Conservation (phyloP, 768 basidiomycete genomes). For the Boletus subparvulus region DNA sequence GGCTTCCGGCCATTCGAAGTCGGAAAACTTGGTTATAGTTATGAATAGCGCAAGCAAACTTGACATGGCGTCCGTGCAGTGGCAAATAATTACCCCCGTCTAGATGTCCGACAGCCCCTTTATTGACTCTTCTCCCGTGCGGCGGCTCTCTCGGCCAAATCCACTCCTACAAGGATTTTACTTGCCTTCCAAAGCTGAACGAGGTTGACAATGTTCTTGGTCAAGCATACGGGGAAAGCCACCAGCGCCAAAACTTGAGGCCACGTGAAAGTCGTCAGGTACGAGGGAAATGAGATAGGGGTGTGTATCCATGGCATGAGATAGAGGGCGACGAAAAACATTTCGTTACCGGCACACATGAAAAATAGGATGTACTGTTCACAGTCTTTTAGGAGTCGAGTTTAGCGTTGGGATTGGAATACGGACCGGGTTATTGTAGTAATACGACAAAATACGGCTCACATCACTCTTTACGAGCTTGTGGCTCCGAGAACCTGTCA, state of each 20-base stretch:
- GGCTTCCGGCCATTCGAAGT: background rate
- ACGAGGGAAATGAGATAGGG: slow-evolving; percentile 50
- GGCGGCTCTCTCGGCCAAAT: slow-evolving; percentile 79
- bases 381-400: background rate
- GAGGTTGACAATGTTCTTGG: slow-evolving; percentile 91
- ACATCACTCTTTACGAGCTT: slow-evolving; percentile 92
- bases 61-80: slow-evolving; percentile 5
- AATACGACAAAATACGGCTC: slow-evolving; percentile 85
- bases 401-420: background rate
- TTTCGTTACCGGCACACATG: slow-evolving; percentile 92
- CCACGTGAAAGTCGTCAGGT: slow-evolving; percentile 56
- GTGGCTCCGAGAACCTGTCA: slow-evolving; percentile 90
- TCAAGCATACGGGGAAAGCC: slow-evolving; percentile 64
- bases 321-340: slow-evolving; percentile 94
- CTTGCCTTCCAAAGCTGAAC: slow-evolving; percentile 99
- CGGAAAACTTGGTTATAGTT: slow-evolving; percentile 13
- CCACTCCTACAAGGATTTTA: slow-evolving; percentile 91
- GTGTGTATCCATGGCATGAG: slow-evolving; percentile 81
- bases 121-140: slow-evolving; percentile 43
- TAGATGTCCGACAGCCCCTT: slow-evolving; percentile 10
- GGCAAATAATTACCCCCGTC: slow-evolving; percentile 9
- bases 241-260: slow-evolving; percentile 66
- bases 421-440: slow-evolving; percentile 91
- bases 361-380: slow-evolving; percentile 80
- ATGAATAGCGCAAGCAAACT: slow-evolving; percentile 9